Percentiles rank a stretch among this genome's conserved stretches.
Conservation (phyloP, 768 basidiomycete genomes). For the Kwoniella heveanensis region DNA sequence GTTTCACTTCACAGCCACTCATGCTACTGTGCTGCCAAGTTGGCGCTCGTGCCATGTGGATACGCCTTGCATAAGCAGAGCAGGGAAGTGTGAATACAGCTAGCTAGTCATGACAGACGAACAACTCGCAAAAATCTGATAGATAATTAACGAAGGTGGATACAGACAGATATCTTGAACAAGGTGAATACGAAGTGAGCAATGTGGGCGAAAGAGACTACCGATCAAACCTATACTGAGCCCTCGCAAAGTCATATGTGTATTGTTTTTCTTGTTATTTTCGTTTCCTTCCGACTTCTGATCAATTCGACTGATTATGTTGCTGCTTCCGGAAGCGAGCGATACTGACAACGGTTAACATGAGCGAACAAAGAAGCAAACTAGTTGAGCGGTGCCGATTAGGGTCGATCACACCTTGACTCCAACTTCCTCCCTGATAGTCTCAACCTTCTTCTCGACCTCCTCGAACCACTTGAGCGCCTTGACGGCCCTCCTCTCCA, state of each 20-base stretch:
- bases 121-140: neutral
- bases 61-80: neutral
- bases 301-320: too few relatives aligned
- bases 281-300: too few relatives aligned
- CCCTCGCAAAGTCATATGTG: too few relatives aligned
- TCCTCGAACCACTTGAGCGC: conserved; percentile 74
- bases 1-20: too few relatives aligned
- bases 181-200: neutral
- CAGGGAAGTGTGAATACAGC: neutral
- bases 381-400: too few relatives aligned
- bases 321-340: too few relatives aligned
- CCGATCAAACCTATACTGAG: too few relatives aligned
- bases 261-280: too few relatives aligned
- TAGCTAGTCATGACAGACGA: neutral
- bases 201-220: neutral
- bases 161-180: neutral
- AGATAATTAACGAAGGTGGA: neutral
- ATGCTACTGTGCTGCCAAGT: too few relatives aligned
- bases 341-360: too few relatives aligned
- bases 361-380: too few relatives aligned
- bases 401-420: conserved; percentile 29
- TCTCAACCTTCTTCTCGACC: conserved; percentile 60
- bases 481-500: conserved; percentile 67
- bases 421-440: conserved; percentile 48
- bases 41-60: too few relatives aligned